Percentiles rank a stretch among this genome's conserved stretches.
These are phyloP conservation scores for Torrubiella hemipterigena DNA, from an alignment of 2,329 filamentous ascomycete species.

Conservation along the genomic window DNA sequence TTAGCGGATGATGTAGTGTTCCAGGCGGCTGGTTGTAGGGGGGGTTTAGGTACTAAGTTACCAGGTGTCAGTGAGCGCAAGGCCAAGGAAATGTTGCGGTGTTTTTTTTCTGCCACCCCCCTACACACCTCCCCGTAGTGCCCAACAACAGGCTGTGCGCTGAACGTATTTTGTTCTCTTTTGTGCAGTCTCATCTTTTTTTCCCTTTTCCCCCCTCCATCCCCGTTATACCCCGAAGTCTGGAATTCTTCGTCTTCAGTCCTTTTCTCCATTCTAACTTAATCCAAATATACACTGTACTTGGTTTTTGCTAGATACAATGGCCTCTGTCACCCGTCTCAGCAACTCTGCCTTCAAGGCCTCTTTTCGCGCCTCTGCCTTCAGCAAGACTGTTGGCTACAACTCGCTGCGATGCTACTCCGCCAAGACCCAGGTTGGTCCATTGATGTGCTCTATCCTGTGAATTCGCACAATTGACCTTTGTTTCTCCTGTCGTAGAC, in stretches of 20 bases:
- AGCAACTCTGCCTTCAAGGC: constrained; percentile 73
- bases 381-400: constrained; percentile 62
- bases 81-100: constrained; percentile 4
- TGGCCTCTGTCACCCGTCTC: constrained; percentile 76
- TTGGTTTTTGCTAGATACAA: constrained; percentile 31
- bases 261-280: constrained; percentile 16
- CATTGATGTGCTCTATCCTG: background rate
- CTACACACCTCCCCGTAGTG: constrained; percentile 8
- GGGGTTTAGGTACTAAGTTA: too few relatives aligned
- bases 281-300: constrained; percentile 8
- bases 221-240: constrained; percentile 13
- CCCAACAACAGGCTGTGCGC: constrained; percentile 7
- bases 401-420: constrained; percentile 85
- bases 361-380: constrained; percentile 54
- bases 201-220: constrained; percentile 22
- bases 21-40: too few relatives aligned
- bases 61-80: too few relatives aligned
- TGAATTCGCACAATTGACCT: constrained; percentile 6
- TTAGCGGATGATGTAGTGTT: too few relatives aligned
- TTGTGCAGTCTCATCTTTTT: constrained; percentile 18
- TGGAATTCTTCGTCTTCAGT: constrained; percentile 14
- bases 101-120: constrained; percentile 9
- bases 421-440: constrained; percentile 72
- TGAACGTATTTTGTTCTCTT: constrained; percentile 10
- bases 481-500: constrained; percentile 42